Conservation (phyloP, 1,139 yeast species). For the Sugiyamaella japonica region DNA sequence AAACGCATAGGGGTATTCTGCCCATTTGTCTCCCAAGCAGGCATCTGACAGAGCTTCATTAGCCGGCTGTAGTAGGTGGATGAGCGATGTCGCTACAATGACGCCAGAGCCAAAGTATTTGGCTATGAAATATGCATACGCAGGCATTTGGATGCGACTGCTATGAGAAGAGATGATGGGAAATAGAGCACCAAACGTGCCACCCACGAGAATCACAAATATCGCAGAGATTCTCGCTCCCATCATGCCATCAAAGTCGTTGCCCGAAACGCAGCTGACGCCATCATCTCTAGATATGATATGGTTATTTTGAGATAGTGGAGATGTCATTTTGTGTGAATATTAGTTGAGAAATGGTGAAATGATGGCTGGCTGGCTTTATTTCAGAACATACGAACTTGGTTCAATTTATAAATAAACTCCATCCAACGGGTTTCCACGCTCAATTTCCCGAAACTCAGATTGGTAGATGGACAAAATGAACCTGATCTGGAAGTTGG, state of each 20-base stretch:
- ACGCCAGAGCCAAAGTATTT: conserved; percentile 93
- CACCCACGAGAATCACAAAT: conserved; percentile 64
- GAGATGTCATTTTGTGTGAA: neutral
- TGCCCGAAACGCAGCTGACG: conserved; percentile 27
- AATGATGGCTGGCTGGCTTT: no score
- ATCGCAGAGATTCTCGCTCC: conserved; percentile 75
- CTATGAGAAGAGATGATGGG: conserved; percentile 40
- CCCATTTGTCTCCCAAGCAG: conserved; percentile 59
- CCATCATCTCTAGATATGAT: conserved; percentile 1
- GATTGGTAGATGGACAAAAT: neutral
- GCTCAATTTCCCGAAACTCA: neutral
- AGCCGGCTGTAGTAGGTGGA: conserved; percentile 83
- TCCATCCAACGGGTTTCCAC: neutral
- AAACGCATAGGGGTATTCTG: conserved; percentile 61
- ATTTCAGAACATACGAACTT: no score
- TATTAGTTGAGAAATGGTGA: no score
- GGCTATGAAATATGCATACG: conserved; percentile 63
- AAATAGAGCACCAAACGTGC: conserved; percentile 54
- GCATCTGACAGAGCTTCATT: conserved; percentile 51
- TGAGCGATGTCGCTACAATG: conserved; percentile 83
- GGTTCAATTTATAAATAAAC: no score
- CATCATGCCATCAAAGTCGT: conserved; percentile 48
- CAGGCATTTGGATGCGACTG: conserved; percentile 46
- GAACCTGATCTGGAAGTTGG: neutral
- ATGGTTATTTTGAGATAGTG: no score